Evolutionary conservation across 2,329 filamentous ascomycete genomes (phyloP), one percentile per base, ranked within the genome.

Genomic region (Colletotrichum euphorbiae): DNA sequence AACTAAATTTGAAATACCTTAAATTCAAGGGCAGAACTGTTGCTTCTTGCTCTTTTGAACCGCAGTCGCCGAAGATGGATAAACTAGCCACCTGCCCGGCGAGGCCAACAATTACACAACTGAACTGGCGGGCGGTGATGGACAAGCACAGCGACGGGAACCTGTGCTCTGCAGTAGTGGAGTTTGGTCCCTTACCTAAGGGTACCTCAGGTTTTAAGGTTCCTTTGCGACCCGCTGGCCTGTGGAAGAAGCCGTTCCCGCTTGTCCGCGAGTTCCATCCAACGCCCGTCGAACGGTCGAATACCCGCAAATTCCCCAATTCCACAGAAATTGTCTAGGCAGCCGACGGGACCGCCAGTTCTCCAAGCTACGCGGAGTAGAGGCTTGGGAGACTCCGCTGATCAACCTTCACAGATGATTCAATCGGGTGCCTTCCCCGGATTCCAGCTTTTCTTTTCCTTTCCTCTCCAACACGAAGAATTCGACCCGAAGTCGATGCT

Each of bases 361-460:
- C 28, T 6, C 24, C 6, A 6, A 62, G 50, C 36, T 50, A 51
- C 58, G 19, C 38, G 4, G 24, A 28, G 24, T 59, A 62, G 31
- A 54, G 45, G 11, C 9, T 50, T 58, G 55, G 43, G 56, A 36
- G n/a, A 46, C 54, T 60, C 61, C 62, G 61, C 66, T 55, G 66
- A 68, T 68, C 66, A 68, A 50, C 66, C 36, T 11, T 54, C 48
- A 58, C 33, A 46, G 13, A 36, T 33, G 17, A n/a, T 48, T 60
- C 45, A 28, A 59, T 68, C 31, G 42, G 42, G 19, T n/a, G 12
- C 13, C 42, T 65, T 65, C 48, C 65, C 65, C 65, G 65, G 65
- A 68, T 50, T 68, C 33, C 28, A n/a, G 17, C 54, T 62, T 42
- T 40, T 36, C 48, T 38, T 6, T 38, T n/a, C 36, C 3, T 6